Base-by-base conservation (phyloP, 108 stramenopile genomes). In the Schizochytrium sp. region DNA sequence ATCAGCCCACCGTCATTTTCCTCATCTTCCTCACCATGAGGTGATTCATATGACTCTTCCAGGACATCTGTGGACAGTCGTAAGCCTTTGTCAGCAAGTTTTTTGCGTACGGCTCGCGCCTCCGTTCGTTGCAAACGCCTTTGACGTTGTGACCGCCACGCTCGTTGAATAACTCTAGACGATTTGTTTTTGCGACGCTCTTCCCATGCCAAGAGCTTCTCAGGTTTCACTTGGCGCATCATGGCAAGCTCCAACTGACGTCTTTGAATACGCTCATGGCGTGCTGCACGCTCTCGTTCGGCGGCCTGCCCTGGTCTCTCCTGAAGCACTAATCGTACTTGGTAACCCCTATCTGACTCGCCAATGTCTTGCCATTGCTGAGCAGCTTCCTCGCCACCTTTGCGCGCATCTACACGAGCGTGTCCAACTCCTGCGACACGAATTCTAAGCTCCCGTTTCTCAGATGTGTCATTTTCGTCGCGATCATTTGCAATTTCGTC, bases 131-230 rank as follows among this genome's bases (percentile, higher is more conserved):
- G 10, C 55, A 5, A 13, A 55, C n/a, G 19, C 15, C 47, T n/a
- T 40, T 40, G 53, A 28, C 76, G 3, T 10, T 17, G 5, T 13
- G 76, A 13, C 28, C 44, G 40, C 76, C 76, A 83, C 2, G 76
- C 8, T 42, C 76, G 76, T 2, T 83, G 76, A 0, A 83, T 83
- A 42, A 10, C 55, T 5, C 50, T 5, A 13, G 76, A 47, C 7
- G 15, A 10, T 7, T 53, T 47, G 15, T 83, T n/a, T 7, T 7
- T 40, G 47, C 76, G 76, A 38, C 76, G 47, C 47, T 83, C 50
- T 28, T 83, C 76, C 76, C 76, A 83, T 5, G 76, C 76, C 10
- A 83, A 40, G 40, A 83, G 76, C 28, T 83, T 83, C 0, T 83
- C 76, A 1, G 76, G 50, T 8, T 38, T 10, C 5, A 83, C 45